Percentiles rank a stretch among this genome's conserved stretches.
Evolutionary conservation across 768 basidiomycete species (phyloP).

Genomic region (Pulveroboletus frians): DNA sequence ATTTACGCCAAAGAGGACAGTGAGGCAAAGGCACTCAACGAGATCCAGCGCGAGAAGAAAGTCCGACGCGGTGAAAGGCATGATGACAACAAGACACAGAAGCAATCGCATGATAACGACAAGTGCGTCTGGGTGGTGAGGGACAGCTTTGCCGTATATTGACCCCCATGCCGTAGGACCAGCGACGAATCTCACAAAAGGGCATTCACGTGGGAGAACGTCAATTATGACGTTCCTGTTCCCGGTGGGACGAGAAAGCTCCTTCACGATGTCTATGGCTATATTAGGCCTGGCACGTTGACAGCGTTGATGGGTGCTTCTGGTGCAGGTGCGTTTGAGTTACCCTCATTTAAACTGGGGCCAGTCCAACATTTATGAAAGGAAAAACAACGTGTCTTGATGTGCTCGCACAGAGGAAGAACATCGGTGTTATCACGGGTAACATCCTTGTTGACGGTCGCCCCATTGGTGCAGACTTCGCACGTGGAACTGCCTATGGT

Average conservation of each 20-base stretch:
- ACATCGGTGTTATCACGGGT: constrained; percentile 61
- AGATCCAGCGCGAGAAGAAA: constrained; percentile 48
- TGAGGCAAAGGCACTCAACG: constrained; percentile 53
- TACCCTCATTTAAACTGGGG: constrained; percentile 4
- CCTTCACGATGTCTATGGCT: constrained; percentile 73
- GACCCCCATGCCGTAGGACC: neutral
- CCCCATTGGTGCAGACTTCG: constrained; percentile 52
- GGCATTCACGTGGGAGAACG: constrained; percentile 74
- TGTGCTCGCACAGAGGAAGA: constrained; percentile 69
- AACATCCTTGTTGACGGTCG: constrained; percentile 63
- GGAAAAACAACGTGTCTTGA: constrained; percentile 75
- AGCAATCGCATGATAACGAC: constrained; percentile 13
- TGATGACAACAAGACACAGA: constrained; percentile 25
- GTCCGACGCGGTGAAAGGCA: constrained; percentile 32
- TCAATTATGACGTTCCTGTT: constrained; percentile 75
- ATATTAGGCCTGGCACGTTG: constrained; percentile 80
- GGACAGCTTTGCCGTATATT: neutral
- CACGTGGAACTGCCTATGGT: constrained; percentile 77
- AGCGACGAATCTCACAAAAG: constrained; percentile 4
- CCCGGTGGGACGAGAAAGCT: constrained; percentile 55
- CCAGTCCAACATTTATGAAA: constrained; percentile 23
- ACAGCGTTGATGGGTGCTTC: constrained; percentile 88
- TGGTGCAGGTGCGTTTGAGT: constrained; percentile 52
- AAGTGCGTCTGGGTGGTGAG: constrained; percentile 8
- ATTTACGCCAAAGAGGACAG: constrained; percentile 57